Evolutionary conservation across 1,139 yeast species (phyloP).

Genomic region (Pichia sp.): DNA sequence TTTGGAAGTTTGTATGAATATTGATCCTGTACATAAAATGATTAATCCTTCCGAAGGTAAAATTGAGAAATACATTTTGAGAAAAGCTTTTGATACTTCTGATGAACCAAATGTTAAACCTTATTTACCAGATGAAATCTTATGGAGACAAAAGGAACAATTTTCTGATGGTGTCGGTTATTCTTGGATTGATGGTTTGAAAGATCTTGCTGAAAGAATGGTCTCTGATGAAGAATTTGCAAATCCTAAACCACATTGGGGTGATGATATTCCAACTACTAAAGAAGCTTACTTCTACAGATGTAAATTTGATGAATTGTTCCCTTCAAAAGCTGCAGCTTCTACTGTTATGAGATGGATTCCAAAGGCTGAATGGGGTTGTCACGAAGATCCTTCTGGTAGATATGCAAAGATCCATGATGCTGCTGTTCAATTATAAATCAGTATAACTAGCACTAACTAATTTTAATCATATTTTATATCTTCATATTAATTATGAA

Average conservation of each 20-base stretch:
- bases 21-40: conserved; percentile 86
- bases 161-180: conserved; percentile 99
- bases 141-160: conserved; percentile 99
- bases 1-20: conserved; percentile 89
- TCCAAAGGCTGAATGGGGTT: conserved; percentile 99
- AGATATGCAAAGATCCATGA: conserved; percentile 91
- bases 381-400: conserved; percentile 97
- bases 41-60: conserved; percentile 60
- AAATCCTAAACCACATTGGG: conserved; percentile 93
- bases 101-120: conserved; percentile 66
- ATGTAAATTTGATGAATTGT: conserved; percentile 86
- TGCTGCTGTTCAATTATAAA: conserved; percentile 37
- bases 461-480: no score
- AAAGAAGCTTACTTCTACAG: conserved; percentile 99
- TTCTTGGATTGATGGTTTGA: conserved; percentile 97
- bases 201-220: conserved; percentile 85
- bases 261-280: conserved; percentile 86
- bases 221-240: conserved; percentile 86
- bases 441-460: no score
- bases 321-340: conserved; percentile 88
- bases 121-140: conserved; percentile 89
- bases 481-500: no score
- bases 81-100: conserved; percentile 92
- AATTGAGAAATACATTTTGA: conserved; percentile 89
- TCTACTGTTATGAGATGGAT: conserved; percentile 98